Conservation (phyloP, 129 eudicot genomes). For the Cynara cardunculus region DNA sequence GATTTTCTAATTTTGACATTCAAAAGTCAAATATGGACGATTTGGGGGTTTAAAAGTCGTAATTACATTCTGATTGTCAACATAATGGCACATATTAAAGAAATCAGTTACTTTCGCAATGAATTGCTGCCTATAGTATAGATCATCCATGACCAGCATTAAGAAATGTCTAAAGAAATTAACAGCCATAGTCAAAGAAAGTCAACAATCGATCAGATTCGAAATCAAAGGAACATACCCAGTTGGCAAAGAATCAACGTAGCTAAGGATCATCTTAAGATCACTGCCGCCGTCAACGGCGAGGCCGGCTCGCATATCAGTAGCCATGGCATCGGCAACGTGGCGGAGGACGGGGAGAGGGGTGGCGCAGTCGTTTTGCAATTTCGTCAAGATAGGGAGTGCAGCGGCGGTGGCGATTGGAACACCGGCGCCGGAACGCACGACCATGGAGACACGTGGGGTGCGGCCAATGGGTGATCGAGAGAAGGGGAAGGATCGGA, state of each 20-base stretch:
- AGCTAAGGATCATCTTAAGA: slow-evolving; percentile 84
- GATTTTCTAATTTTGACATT: not conserved
- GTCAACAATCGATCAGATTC: not conserved
- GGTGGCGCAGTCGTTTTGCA: slow-evolving; percentile 61
- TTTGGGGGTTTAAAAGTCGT: not conserved
- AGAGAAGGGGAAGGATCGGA: slow-evolving; percentile 31
- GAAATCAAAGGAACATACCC: slow-evolving; percentile 44
- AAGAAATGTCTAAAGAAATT: not conserved
- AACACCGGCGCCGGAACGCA: slow-evolving; percentile 40
- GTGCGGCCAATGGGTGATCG: slow-evolving; percentile 20
- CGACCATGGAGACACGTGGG: slow-evolving; percentile 37
- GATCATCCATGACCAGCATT: not conserved
- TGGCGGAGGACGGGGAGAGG: slow-evolving; percentile 74
- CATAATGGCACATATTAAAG: not conserved
- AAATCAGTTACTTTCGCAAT: not conserved
- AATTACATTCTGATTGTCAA: not conserved
- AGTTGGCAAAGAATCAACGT: slow-evolving; percentile 69
- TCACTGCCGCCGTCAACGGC: slow-evolving; percentile 61
- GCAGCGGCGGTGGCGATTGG: slow-evolving; percentile 34
- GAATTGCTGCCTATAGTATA: not conserved
- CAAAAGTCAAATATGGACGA: slow-evolving; percentile 2
- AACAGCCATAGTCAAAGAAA: slow-evolving; percentile 5
- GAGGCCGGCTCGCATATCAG: slow-evolving; percentile 83
- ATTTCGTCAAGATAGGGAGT: slow-evolving; percentile 45
- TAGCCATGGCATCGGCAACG: slow-evolving; percentile 81